These are phyloP conservation scores for Fusarium redolens DNA, from an alignment of 2,329 filamentous ascomycete species.

Conservation along the genomic window DNA sequence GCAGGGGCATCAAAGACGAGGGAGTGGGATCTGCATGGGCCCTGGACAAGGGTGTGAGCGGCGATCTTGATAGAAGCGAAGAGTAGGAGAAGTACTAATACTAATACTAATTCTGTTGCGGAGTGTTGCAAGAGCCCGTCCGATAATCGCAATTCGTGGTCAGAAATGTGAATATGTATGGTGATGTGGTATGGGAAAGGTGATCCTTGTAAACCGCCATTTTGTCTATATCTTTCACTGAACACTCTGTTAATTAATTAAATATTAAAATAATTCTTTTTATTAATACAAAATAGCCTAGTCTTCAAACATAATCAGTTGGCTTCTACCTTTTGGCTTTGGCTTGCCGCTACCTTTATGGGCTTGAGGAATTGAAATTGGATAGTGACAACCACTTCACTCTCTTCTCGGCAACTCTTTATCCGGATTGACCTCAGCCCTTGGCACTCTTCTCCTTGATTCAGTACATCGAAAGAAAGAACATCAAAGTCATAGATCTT, in stretches of 20 bases:
- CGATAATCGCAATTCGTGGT: constrained; percentile 29
- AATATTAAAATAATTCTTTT: background rate
- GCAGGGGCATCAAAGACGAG: constrained; percentile 3
- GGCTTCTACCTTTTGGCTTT: constrained; percentile 6
- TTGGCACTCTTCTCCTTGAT: constrained; percentile 11
- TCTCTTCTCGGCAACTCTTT: constrained; percentile 26
- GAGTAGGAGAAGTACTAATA: background rate
- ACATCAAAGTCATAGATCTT: background rate
- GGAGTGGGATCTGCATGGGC: constrained; percentile 27
- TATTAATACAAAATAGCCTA: background rate
- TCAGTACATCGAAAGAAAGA: background rate
- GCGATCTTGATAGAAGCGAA: constrained; percentile 32
- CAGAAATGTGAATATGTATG: constrained; percentile 24
- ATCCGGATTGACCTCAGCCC: constrained; percentile 29
- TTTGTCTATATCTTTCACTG: background rate
- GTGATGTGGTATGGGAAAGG: constrained; percentile 18
- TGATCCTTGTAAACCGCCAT: constrained; percentile 15
- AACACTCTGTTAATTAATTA: background rate
- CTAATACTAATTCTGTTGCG: constrained; percentile 12
- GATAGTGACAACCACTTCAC: constrained; percentile 17
- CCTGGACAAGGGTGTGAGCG: constrained; percentile 24
- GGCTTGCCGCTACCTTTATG: constrained; percentile 27
- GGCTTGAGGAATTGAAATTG: constrained; percentile 37
- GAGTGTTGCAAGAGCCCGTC: constrained; percentile 25
- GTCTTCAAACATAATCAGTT: constrained; percentile 5